Base-by-base conservation (phyloP, 2,329 filamentous ascomycete species). In the Aureobasidium sp. region DNA sequence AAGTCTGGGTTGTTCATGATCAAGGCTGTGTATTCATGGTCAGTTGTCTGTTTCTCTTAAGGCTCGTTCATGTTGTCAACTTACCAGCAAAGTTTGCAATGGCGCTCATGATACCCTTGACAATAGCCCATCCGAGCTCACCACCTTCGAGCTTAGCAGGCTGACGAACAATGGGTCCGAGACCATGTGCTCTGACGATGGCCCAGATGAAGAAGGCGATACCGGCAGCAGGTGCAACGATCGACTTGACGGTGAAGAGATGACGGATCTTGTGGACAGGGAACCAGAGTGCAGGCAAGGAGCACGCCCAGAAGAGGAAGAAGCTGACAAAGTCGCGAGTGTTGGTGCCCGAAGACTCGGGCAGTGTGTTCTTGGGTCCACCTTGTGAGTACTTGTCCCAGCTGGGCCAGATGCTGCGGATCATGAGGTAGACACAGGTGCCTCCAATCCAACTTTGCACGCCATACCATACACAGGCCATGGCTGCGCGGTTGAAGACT, bases 171-270 rank as follows among this genome's bases (percentile, higher is more conserved):
- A 97, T 90, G 0, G 91, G 91, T 1, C 92, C 92, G 62, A 92
- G 82, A 1, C 91, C 92, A 45, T 91, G 84, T 37, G 92, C 92
- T 29, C 89, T 84, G 41, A 90, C 86, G 36, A 96, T 81, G 3
- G 90, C 84, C 92, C 92, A 97, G 70, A 90, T 88, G 74, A 96
- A 89, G 74, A 94, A 94, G 17, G 89, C 85, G 55, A 96, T 79
- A 56, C 89, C 91, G 22, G 90, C 91, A 41, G 82, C 81, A 0
- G 92, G 92, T 0, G 94, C 91, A 64, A 95, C 84, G 70, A 86
- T 89, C 0, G 92, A 86, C 77, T 97, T 97, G 70, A 90, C 88
- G 0, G 91, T 96, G 76, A 96, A 96, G 5, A 96, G 79, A 72
- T 96, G 91, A 48, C 91, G 86, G 70, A 96, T 87, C 76, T 93